These are phyloP conservation scores for Claviceps digitariae DNA, from an alignment of 2,329 filamentous ascomycete species.

Conservation along the genomic window DNA sequence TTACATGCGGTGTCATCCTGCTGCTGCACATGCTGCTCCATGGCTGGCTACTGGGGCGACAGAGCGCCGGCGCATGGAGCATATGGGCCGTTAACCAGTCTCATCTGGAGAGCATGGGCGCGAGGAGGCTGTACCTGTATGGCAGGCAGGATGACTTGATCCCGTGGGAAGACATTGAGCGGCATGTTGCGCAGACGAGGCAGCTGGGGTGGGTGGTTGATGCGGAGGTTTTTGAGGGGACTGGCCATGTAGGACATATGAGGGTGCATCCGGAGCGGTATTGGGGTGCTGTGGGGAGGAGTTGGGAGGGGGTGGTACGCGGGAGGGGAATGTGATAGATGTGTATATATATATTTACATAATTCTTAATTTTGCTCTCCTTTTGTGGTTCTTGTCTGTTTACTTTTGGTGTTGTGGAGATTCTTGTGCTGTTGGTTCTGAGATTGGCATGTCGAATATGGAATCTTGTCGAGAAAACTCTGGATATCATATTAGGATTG, in stretches of 20 bases:
- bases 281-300: constrained; percentile 31
- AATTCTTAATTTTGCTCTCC: neutral
- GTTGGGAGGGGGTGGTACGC: constrained; percentile 11
- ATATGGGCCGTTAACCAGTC: constrained; percentile 23
- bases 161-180: constrained; percentile 39
- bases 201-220: constrained; percentile 34
- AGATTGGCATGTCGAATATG: too few relatives aligned
- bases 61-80: constrained; percentile 28
- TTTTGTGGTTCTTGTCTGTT: neutral
- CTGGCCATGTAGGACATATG: constrained; percentile 49
- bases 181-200: constrained; percentile 34
- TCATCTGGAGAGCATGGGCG: constrained; percentile 18
- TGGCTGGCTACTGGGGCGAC: constrained; percentile 22
- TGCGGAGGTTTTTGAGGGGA: constrained; percentile 41
- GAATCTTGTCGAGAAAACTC: too few relatives aligned
- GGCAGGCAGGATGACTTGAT: constrained; percentile 45
- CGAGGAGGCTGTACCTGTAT: constrained; percentile 43
- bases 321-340: neutral
- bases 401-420: too few relatives aligned
- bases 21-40: constrained; percentile 20
- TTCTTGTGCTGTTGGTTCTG: too few relatives aligned
- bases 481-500: too few relatives aligned
- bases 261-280: constrained; percentile 41
- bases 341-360: neutral
- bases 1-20: constrained; percentile 31